phyloP scores from a whole-genome alignment of 148 eudicot species.

The Fagopyrum tataricum region DNA sequence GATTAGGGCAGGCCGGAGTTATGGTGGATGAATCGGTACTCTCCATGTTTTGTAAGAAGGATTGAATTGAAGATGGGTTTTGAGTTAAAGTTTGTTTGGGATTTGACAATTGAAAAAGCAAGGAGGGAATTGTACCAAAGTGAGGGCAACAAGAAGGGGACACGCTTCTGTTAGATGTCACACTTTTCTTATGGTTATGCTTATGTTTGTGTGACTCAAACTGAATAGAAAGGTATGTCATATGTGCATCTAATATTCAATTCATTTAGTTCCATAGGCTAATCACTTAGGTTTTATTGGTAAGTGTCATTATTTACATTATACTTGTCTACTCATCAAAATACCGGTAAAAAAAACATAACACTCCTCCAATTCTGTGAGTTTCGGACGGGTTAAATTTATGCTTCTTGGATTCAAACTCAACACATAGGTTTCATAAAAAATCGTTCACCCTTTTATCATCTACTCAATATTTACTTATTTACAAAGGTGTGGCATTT shows the following conservation, averaged over 20 bases:
- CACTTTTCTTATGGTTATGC: not conserved
- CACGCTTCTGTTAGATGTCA: slow-evolving; percentile 14
- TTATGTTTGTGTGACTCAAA: not conserved
- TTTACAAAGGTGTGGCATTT: too few relatives aligned
- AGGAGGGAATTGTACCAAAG: not conserved
- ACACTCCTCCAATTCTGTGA: too few relatives aligned
- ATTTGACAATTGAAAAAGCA: not conserved
- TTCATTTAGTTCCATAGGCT: too few relatives aligned
- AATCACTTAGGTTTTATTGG: too few relatives aligned
- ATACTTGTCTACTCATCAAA: too few relatives aligned
- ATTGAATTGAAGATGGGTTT: not conserved
- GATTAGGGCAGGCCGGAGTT: slow-evolving; percentile 32
- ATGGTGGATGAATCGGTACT: slow-evolving; percentile 39
- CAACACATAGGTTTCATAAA: too few relatives aligned
- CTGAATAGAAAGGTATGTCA: not conserved
- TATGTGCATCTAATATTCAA: not conserved
- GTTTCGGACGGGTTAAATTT: too few relatives aligned
- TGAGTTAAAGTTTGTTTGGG: not conserved
- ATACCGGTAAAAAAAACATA: too few relatives aligned
- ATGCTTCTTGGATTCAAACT: too few relatives aligned
- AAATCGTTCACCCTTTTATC: too few relatives aligned
- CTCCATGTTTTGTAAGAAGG: slow-evolving; percentile 28
- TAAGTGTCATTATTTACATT: too few relatives aligned
- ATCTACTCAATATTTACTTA: too few relatives aligned
- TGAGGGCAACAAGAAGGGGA: slow-evolving; percentile 5